Base-by-base conservation (phyloP, 2,329 filamentous ascomycete genomes). In the Neocucurbitaria cava region DNA sequence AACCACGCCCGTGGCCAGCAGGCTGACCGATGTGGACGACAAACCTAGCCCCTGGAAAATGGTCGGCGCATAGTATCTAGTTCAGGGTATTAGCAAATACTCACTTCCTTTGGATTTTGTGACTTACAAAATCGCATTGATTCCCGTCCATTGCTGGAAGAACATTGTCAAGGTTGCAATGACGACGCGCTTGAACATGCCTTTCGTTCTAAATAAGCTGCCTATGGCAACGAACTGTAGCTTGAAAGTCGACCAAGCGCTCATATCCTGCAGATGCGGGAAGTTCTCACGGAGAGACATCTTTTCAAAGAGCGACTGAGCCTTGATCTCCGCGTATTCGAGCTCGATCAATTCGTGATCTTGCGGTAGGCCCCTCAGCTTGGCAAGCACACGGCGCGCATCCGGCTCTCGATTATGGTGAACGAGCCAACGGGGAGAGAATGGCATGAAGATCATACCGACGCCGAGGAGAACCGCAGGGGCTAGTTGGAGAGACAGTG, bases 361-460 rank as follows among this genome's bases (percentile, higher is more conserved):
- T n/a, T 78, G 70, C 0, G 84, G 70, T 0, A 91, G 81, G 4
- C 79, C 81, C 20, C 90, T 85, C 3, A 94, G 83, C 38, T 70
- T 79, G 1, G 88, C 85, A 1, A 94, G 80, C 1, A 87, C 85
- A 11, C 72, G 72, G 15, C 84, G 83, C 0, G 87, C 88, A 70
- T 93, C 89, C 0, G 81, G 80, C 65, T 92, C 89, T 38, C 88
- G 86, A 49, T 79, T 79, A 65, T 90, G 86, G 69, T 91, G 86
- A 8, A 89, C 77, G 0, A 93, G 82, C 89, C 89, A 92, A 61
- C 90, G 82, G 0, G 90, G 90, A 0, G 85, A 89, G 76, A 89
- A 92, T 0, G 89, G 90, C 88, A 93, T 90, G 75, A 90, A 91
- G 10, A 89, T 66, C 83, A 92, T 92, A 28, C 90, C 89, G 7